Evolutionary conservation across 768 basidiomycete species (phyloP).

Genomic region (Lactifluus piperatus): DNA sequence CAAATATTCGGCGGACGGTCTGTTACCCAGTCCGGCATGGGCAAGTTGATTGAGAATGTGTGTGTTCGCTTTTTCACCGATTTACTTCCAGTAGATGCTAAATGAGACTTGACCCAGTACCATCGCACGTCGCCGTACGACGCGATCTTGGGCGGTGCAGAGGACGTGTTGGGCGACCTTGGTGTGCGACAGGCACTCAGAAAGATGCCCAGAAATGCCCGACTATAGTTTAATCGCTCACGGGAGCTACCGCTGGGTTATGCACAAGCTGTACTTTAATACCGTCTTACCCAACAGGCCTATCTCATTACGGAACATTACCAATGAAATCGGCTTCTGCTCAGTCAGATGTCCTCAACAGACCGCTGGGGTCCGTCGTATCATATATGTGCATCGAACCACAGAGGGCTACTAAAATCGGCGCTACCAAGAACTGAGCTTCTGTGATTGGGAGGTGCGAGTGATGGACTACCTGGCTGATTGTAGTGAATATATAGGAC

Average conservation of each 20-base stretch:
- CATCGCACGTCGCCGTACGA: constrained; percentile 81
- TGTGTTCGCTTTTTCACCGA: background rate
- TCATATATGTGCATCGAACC: too few species aligned
- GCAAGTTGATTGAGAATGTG: constrained; percentile 74
- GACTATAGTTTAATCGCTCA: constrained; percentile 29
- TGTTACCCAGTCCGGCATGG: constrained; percentile 82
- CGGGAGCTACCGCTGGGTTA: background rate
- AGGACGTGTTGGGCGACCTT: constrained; percentile 65
- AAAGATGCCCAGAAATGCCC: constrained; percentile 50
- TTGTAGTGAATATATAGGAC: too few species aligned
- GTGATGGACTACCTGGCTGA: too few species aligned
- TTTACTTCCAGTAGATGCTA: background rate
- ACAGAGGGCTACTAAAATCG: too few species aligned
- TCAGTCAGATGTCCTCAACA: too few species aligned
- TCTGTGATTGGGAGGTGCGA: too few species aligned
- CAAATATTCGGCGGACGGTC: constrained; percentile 88
- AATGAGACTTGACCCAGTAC: constrained; percentile 37
- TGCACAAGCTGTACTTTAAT: background rate
- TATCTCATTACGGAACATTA: too few species aligned
- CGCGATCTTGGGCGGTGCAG: constrained; percentile 73
- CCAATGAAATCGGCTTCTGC: too few species aligned
- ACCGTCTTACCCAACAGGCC: too few species aligned
- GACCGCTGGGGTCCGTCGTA: too few species aligned
- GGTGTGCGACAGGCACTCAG: constrained; percentile 67
- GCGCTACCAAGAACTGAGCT: too few species aligned